Percentiles rank a stretch among this genome's conserved stretches.
Evolutionary conservation across 2,329 filamentous ascomycete species (phyloP).

Genomic region (Beauveria pseudobassiana): DNA sequence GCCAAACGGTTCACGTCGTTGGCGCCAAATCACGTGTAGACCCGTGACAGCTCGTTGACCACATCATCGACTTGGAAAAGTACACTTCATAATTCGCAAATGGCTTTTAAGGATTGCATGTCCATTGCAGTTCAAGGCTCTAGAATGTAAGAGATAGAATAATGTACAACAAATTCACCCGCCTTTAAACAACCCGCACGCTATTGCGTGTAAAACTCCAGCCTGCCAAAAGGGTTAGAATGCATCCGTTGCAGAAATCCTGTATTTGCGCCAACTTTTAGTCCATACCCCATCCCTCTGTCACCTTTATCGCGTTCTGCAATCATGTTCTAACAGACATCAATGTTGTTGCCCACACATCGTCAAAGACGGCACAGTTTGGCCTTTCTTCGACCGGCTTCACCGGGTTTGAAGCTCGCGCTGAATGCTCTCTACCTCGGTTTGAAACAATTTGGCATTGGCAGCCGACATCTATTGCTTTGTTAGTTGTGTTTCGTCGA

Average conservation of each 20-base stretch:
- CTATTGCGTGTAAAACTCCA: conserved; percentile 8
- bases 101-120: background rate
- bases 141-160: background rate
- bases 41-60: background rate
- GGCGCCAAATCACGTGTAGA: conserved; percentile 12
- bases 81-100: background rate
- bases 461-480: conserved; percentile 43
- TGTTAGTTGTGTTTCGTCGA: conserved; percentile 4
- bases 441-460: conserved; percentile 45
- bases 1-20: background rate
- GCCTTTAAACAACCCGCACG: background rate
- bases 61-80: background rate
- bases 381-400: background rate
- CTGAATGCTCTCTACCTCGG: conserved; percentile 42
- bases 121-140: background rate
- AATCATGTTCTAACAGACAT: background rate
- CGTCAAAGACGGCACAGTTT: background rate
- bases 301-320: background rate
- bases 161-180: conserved; percentile 10
- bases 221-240: conserved; percentile 5
- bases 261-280: conserved; percentile 11
- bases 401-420: conserved; percentile 39
- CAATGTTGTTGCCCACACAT: background rate
- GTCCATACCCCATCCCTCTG: background rate
- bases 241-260: conserved; percentile 2